Conservation (phyloP, 768 basidiomycete species). For the Suillus variegatus region DNA sequence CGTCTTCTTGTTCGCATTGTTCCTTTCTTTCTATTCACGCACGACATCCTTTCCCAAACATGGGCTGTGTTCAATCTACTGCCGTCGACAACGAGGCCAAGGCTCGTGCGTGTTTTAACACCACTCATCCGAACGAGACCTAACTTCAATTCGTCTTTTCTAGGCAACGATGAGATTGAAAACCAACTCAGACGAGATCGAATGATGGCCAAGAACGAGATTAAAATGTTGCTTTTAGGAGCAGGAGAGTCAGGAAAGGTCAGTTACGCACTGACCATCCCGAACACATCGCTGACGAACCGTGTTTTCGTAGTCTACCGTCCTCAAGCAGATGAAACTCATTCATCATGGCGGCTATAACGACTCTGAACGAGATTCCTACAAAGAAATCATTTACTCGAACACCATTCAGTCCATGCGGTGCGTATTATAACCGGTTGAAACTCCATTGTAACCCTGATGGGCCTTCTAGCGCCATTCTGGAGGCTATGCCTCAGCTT, state of each 20-base stretch:
- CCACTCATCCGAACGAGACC: conserved; percentile 6
- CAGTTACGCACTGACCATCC: conserved; percentile 16
- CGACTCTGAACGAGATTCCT: conserved; percentile 85
- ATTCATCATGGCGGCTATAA: conserved; percentile 92
- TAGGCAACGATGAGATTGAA: conserved; percentile 94
- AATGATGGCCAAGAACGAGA: conserved; percentile 89
- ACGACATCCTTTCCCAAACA: conserved; percentile 25
- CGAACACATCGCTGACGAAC: background rate
- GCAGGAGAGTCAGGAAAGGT: conserved; percentile 98
- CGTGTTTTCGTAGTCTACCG: conserved; percentile 62
- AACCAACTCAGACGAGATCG: conserved; percentile 87
- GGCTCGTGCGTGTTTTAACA: conserved; percentile 58
- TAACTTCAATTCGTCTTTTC: conserved; percentile 3
- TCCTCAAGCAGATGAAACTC: conserved; percentile 97
- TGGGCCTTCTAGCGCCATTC: conserved; percentile 60
- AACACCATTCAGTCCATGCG: conserved; percentile 97
- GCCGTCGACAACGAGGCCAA: conserved; percentile 79
- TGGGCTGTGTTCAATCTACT: conserved; percentile 78
- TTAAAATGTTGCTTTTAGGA: conserved; percentile 94
- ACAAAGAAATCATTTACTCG: conserved; percentile 94
- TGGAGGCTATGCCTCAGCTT: conserved; percentile 87
- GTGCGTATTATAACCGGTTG: conserved; percentile 38
- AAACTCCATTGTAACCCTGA: background rate
- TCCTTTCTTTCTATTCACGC: conserved; percentile 11
- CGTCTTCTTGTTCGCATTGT: conserved; percentile 9